Evolutionary conservation across 805 yeast species (phyloP).

Genomic region (Sungouiozyma intestinalis): DNA sequence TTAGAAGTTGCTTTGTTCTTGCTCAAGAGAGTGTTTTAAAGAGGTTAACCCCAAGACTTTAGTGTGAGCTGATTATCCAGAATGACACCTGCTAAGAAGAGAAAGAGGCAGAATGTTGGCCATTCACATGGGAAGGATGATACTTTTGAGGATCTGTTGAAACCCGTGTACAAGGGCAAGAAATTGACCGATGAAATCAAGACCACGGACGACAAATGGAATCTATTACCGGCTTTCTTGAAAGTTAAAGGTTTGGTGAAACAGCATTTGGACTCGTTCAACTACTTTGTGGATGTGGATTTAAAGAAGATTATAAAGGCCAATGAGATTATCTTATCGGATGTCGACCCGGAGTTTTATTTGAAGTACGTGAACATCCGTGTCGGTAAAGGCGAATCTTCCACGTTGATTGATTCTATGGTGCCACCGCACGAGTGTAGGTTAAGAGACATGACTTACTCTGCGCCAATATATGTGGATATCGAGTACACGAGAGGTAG

Average conservation of each 20-base stretch:
- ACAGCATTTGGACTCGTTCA: conserved; percentile 97
- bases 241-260: conserved; percentile 94
- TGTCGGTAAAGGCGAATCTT: conserved; percentile 70
- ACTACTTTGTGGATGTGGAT: conserved; percentile 89
- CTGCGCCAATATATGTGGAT: conserved; percentile 93
- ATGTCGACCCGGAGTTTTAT: conserved; percentile 95
- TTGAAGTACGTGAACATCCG: conserved; percentile 87
- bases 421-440: conserved; percentile 93
- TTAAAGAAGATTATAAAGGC: conserved; percentile 87
- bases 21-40: too few species aligned
- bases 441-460: conserved; percentile 83
- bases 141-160: conserved; percentile 62
- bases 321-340: conserved; percentile 78
- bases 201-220: conserved; percentile 96
- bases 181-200: conserved; percentile 74
- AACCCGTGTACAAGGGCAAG: conserved; percentile 81
- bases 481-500: conserved; percentile 95
- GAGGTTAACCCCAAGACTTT: too few species aligned
- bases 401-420: conserved; percentile 44
- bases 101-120: conserved; percentile 9
- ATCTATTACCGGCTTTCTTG: conserved; percentile 86
- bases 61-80: too few species aligned
- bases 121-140: conserved; percentile 34
- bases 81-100: conserved; percentile 7
- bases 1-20: too few species aligned